These are phyloP conservation scores for Amaranthus hypochondriacus DNA, from an alignment of 148 eudicot species.

Conservation along the genomic window DNA sequence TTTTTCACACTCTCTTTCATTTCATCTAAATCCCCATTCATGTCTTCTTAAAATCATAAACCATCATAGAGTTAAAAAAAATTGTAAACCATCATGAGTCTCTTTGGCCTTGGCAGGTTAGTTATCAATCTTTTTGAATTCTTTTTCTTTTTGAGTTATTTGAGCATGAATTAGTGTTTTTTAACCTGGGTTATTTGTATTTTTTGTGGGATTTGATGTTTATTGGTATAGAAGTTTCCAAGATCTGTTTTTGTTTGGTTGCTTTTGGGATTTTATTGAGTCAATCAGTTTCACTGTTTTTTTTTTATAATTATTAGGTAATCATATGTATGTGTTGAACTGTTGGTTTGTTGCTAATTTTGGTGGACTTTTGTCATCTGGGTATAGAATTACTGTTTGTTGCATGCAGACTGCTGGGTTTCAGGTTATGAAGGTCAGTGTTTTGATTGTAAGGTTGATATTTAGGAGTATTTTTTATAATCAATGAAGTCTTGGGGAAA, in stretches of 20 bases:
- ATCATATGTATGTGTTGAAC: background rate
- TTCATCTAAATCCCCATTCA: background rate
- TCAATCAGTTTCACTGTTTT: background rate
- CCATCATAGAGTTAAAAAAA: slow-evolving; percentile 19
- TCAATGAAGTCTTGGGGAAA: background rate
- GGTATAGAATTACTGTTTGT: background rate
- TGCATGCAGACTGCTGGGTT: background rate
- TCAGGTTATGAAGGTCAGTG: background rate
- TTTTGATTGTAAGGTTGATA: background rate
- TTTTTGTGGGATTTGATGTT: slow-evolving; percentile 13
- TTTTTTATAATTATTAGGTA: background rate
- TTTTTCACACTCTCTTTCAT: background rate
- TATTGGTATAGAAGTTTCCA: slow-evolving; percentile 5
- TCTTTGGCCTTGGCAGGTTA: slow-evolving; percentile 84
- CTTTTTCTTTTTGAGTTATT: slow-evolving; percentile 1
- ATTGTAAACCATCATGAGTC: slow-evolving; percentile 56
- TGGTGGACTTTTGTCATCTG: slow-evolving; percentile 10
- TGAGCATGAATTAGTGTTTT: slow-evolving; percentile 15
- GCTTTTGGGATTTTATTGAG: background rate
- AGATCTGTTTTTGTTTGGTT: slow-evolving; percentile 16
- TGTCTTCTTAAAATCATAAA: background rate
- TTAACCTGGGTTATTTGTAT: slow-evolving; percentile 16
- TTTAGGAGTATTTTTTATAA: background rate
- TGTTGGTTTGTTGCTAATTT: slow-evolving; percentile 2
- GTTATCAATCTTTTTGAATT: background rate